Conservation (phyloP, 169 alveolate genomes). For the Nephromyces sp. region DNA sequence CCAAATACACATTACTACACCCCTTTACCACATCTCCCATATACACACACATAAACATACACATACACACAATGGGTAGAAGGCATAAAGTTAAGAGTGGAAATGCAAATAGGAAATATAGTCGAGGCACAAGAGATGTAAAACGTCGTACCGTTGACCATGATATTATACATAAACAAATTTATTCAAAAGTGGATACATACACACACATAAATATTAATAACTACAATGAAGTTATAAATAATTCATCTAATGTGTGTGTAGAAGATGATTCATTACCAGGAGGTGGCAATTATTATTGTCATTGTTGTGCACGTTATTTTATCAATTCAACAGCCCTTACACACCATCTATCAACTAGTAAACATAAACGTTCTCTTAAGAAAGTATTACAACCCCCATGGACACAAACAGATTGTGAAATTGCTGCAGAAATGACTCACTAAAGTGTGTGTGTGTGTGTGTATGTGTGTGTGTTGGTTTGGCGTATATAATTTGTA, state of each 20-base stretch:
- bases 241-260: background rate
- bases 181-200: no score
- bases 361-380: constrained; percentile 38
- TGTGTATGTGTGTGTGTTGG: no score
- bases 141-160: constrained; percentile 7
- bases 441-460: no score
- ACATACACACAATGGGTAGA: no score
- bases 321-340: constrained; percentile 34
- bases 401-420: constrained; percentile 27
- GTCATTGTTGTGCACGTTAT: constrained; percentile 49
- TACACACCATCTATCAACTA: constrained; percentile 27
- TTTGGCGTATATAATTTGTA: no score
- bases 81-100: constrained; percentile 13
- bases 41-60: no score
- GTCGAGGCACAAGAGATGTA: constrained; percentile 10
- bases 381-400: constrained; percentile 40
- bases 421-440: no score
- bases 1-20: no score
- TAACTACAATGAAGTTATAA: constrained; percentile 11
- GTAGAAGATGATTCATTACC: constrained; percentile 30
- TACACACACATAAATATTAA: no score
- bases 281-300: constrained; percentile 49
- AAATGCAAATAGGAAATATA: constrained; percentile 12
- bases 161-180: no score
- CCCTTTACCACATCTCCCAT: no score